Conservation (phyloP, 805 yeast genomes). For the Tetrapisispora nanseiensis region DNA sequence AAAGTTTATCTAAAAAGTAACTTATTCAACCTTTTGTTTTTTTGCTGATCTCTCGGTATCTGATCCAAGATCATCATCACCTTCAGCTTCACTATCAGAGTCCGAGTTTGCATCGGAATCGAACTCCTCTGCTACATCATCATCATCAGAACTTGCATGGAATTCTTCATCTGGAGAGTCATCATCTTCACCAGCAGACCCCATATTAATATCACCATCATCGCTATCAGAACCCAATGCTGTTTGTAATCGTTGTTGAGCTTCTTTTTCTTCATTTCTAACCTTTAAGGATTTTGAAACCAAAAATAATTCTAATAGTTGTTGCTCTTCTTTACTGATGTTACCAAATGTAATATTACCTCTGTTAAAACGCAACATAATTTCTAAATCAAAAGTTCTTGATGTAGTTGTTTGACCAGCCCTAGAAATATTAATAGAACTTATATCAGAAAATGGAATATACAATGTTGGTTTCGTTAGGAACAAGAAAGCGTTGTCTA, state of each 20-base stretch:
- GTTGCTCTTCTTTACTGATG: constrained; percentile 84
- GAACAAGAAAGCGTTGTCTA: constrained; percentile 83
- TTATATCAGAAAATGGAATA: constrained; percentile 77
- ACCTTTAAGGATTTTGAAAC: constrained; percentile 68
- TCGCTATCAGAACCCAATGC: constrained; percentile 57
- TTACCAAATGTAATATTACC: constrained; percentile 79
- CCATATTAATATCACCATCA: constrained; percentile 41
- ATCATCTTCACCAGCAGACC: constrained; percentile 72
- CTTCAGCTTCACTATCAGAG: constrained; percentile 14
- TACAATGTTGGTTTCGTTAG: constrained; percentile 90
- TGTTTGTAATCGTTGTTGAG: constrained; percentile 68
- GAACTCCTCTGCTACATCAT: constrained; percentile 76
- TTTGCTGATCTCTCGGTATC: constrained; percentile 31
- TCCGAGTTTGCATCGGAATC: constrained; percentile 45
- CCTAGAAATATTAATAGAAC: constrained; percentile 73
- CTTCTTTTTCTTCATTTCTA: constrained; percentile 82
- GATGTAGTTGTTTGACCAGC: constrained; percentile 73
- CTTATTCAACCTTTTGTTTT: constrained; percentile 25
- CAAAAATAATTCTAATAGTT: constrained; percentile 63
- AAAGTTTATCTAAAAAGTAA: neutral
- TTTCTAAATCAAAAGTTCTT: constrained; percentile 87
- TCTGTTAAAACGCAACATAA: constrained; percentile 53
- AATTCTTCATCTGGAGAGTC: constrained; percentile 85
- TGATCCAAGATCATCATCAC: constrained; percentile 26
- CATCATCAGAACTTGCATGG: constrained; percentile 38